A percentile compares a stretch with the other conserved stretches of the same genome.
These are phyloP conservation scores for Tripterygium wilfordii DNA, from an alignment of 177 flowering plant species.

Conservation along the genomic window DNA sequence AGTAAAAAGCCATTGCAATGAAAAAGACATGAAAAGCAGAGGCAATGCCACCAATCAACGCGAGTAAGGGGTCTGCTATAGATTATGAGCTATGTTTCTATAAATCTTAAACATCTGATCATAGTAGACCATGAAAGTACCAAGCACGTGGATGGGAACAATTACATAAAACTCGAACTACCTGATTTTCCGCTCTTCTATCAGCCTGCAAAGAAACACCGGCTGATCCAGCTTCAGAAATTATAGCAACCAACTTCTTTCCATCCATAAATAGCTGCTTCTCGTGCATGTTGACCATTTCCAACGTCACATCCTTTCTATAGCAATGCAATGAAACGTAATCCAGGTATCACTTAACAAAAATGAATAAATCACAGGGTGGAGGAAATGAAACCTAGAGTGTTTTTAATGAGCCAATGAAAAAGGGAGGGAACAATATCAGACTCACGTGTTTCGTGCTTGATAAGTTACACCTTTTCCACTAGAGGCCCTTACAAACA, in stretches of 20 bases:
- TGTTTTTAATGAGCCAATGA: no score
- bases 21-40: slow-evolving; percentile 3
- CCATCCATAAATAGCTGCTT: slow-evolving; percentile 96
- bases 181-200: slow-evolving; percentile 92
- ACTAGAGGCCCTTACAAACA: slow-evolving; percentile 82
- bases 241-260: slow-evolving; percentile 84
- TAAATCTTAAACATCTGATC: no score
- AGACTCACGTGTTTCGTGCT: slow-evolving; percentile 88
- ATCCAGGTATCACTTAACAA: slow-evolving; percentile 4
- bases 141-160: no score
- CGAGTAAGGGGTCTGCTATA: no score
- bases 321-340: slow-evolving; percentile 8
- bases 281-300: slow-evolving; percentile 99
- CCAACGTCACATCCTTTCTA: slow-evolving; percentile 97
- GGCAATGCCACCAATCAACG: no score
- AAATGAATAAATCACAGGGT: no score
- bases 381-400: no score
- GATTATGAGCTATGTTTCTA: no score
- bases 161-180: slow-evolving; percentile 11
- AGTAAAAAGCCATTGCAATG: background rate
- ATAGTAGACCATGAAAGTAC: no score
- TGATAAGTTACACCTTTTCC: slow-evolving; percentile 98
- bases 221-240: slow-evolving; percentile 99
- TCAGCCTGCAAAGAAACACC: slow-evolving; percentile 99
- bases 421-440: slow-evolving; percentile 1